These are phyloP conservation scores for Fistulifera pelliculosa DNA, from an alignment of 108 stramenopile species.

Conservation along the genomic window DNA sequence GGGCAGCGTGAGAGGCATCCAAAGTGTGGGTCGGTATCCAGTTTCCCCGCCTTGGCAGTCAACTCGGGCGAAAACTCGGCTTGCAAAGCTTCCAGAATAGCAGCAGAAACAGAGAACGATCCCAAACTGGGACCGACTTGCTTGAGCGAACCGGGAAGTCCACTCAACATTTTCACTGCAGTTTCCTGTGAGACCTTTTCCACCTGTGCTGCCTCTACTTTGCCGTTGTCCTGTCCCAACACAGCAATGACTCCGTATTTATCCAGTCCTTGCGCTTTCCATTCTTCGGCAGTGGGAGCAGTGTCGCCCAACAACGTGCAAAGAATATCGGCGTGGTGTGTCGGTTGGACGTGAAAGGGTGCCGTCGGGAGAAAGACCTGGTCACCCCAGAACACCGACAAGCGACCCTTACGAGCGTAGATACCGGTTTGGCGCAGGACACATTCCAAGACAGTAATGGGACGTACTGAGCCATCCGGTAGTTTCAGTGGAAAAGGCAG, in stretches of 20 bases:
- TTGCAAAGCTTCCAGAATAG: constrained; percentile 75
- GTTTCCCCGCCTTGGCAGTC: constrained; percentile 71
- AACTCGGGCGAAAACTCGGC: constrained; percentile 82
- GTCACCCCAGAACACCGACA: constrained; percentile 98
- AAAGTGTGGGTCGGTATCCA: constrained; percentile 93
- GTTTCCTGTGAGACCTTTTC: constrained; percentile 98
- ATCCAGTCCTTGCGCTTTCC: constrained; percentile 88
- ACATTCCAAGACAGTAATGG: constrained; percentile 93
- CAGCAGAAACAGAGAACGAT: constrained; percentile 85
- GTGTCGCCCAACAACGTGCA: constrained; percentile 87
- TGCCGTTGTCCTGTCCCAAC: constrained; percentile 33
- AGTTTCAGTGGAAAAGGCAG: constrained; percentile 64
- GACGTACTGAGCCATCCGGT: constrained; percentile 42
- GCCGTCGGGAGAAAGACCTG: constrained; percentile 93
- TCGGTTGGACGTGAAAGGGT: constrained; percentile 67
- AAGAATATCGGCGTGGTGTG: constrained; percentile 94
- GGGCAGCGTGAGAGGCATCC: constrained; percentile 95
- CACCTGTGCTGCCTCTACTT: constrained; percentile 91
- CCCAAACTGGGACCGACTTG: constrained; percentile 92
- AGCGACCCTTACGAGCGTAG: constrained; percentile 91
- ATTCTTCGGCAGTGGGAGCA: constrained; percentile 84
- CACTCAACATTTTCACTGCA: constrained; percentile 82
- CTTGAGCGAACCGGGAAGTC: constrained; percentile 71
- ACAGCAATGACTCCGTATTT: constrained; percentile 98
- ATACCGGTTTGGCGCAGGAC: constrained; percentile 96